Evolutionary conservation across 2,329 filamentous ascomycete genomes (phyloP), one percentile per base, ranked within the genome.

Genomic region (Cordyceps cateniannulata): DNA sequence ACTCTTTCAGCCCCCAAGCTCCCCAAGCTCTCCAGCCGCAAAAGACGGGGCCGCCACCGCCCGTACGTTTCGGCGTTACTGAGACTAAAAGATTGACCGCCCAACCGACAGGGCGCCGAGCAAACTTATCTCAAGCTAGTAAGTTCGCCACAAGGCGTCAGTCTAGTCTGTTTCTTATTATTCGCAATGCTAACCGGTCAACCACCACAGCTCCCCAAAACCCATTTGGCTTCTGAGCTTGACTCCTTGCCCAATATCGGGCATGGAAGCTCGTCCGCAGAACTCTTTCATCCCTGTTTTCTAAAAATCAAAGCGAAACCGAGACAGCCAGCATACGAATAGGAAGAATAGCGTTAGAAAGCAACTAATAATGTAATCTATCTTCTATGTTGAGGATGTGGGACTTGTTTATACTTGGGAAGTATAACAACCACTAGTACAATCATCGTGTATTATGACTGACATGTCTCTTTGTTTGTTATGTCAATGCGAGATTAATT

Each of bases 41-140:
- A 64, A 75, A 79, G 66, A 85, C 78, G 42, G 81, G 79, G 1
- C 95, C 95, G 7, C 81, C 93, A 22, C 95, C 95, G 50, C 86
- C 91, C 25, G 88, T 99, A 20, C 85, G 91, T 62, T 99, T 99
- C 72, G 95, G 95, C 44, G 87, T 96, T 40, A 81, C 84, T 61
- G 85, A 86, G 53, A 78, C 85, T 32, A 91, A 92, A 75, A 95
- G 90, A 73, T 77, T 98, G 68, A 81, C 84, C 63, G 86, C 93
- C 32, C 95, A 98, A 77, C 83, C 91, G 29, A 99, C 95, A 7
- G 95, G 95, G 65, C 81, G 89, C 68, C 86, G 90, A 78, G 95
- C 95, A 61, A 97, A 98, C 73, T 81, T 99, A 66, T 83, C 90
- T 57, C 90, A 96, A 85, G 95, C 95, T 70, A 99, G 93, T 98